Evolutionary conservation across 345 rosid genomes (phyloP), one percentile per base, ranked within the genome.

Genomic region (Acer saccharum): DNA sequence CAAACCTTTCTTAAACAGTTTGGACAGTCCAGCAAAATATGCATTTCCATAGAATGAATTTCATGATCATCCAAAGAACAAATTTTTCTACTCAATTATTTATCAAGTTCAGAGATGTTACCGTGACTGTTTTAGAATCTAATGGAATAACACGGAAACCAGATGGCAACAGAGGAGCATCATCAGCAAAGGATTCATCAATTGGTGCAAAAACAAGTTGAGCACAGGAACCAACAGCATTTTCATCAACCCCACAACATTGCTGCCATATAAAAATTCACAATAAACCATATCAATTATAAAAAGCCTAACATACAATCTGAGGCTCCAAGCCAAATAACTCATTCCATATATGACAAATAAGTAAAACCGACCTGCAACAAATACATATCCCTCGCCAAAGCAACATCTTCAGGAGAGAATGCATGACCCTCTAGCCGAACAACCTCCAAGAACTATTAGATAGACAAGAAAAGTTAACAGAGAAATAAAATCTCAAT

Each of bases 181-280:
- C 98, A 85, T 95, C 97, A n/a, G 99, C 96, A 73, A 95, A 95
- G 17, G 99, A 92, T 79, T 93, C 98, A 58, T 95, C 98, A 17
- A 95, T 93, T 61, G 98, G 98, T 29, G 98, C 98, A 87, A 91
- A 95, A 65, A 95, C 97, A 75, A 95, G 99, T 80, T 95, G 98
- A 27, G 99, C 98, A 86, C 97, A 93, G 44, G 94, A 89, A 74
- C 94, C 96, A 73, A 93, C 87, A 74, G 89, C 92, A 86, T 86
- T 93, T 84, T 95, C 99, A 84, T 93, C 98, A 78, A 91, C 89
- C 69, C 99, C 99, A 10, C 91, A 86, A 83, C 99, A 92, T 4
- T 90, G 86, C 99, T 95, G 89, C 74, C 65, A 44, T n/a, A 46
- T 41, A 3, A 44, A 68, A 67, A 52, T 75, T 74, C 58, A 12